phyloP scores from a whole-genome alignment of 495 filamentous ascomycete genomes.

The Lasiosphaeria hispida region DNA sequence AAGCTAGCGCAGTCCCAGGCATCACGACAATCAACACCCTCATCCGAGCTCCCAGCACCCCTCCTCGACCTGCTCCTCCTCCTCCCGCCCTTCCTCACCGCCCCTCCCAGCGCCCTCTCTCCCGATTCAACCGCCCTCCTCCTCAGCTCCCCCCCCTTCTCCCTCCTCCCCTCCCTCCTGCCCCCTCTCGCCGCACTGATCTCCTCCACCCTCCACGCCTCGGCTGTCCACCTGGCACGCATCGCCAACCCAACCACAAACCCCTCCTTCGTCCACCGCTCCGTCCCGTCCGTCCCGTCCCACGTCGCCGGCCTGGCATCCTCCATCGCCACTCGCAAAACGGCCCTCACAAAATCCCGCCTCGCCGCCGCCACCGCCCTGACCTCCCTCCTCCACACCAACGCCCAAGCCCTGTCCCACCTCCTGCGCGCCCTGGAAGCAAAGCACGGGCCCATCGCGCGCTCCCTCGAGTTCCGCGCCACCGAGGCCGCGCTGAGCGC shows the following conservation, averaged over 20 bases:
- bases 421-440: constrained; percentile 40
- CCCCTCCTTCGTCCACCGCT: constrained; percentile 51
- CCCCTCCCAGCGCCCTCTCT: constrained; percentile 19
- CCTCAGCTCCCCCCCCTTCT: constrained; percentile 42
- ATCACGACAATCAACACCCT: background rate
- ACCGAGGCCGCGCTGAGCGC: constrained; percentile 52
- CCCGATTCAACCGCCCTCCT: constrained; percentile 30
- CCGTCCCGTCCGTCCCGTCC: constrained; percentile 40
- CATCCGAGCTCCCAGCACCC: constrained; percentile 24
- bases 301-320: constrained; percentile 27
- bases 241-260: constrained; percentile 49
- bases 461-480: constrained; percentile 60
- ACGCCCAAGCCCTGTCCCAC: constrained; percentile 30
- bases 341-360: constrained; percentile 32
- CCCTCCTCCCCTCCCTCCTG: constrained; percentile 38
- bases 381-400: constrained; percentile 26
- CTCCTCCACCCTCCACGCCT: constrained; percentile 38
- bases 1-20: constrained; percentile 12
- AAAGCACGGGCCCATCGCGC: constrained; percentile 65
- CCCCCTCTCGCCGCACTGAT: constrained; percentile 40
- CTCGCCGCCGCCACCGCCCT: constrained; percentile 31
- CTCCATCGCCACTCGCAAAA: constrained; percentile 21
- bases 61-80: constrained; percentile 46
- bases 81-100: constrained; percentile 37
- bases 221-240: constrained; percentile 42